Conservation (phyloP, 2,329 filamentous ascomycete genomes). For the Endoconidiophora laricicola region DNA sequence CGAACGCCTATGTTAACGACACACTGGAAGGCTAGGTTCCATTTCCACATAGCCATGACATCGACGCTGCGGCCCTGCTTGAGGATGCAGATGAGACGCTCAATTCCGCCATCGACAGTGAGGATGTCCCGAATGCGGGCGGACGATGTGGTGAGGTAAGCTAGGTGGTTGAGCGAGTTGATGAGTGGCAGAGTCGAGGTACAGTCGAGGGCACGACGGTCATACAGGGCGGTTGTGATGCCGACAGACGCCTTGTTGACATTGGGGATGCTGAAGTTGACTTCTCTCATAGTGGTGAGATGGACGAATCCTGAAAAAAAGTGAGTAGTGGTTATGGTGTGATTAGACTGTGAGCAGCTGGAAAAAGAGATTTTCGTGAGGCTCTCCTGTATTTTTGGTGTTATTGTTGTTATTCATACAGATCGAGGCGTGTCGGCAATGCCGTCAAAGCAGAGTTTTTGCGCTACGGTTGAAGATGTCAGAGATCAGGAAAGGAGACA, state of each 20-base stretch:
- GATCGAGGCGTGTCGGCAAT: background rate
- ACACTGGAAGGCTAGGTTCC: constrained; percentile 97
- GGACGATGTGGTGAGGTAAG: constrained; percentile 94
- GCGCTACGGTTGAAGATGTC: background rate
- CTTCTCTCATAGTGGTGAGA: constrained; percentile 73
- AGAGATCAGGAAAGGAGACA: background rate
- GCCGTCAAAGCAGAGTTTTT: background rate
- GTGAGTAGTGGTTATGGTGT: background rate
- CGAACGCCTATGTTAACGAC: constrained; percentile 97
- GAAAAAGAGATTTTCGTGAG: constrained; percentile 11
- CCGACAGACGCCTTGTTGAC: constrained; percentile 98
- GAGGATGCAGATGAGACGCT: constrained; percentile 88
- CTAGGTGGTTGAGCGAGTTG: constrained; percentile 97
- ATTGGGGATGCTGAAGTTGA: constrained; percentile 98
- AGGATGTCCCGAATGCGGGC: constrained; percentile 94
- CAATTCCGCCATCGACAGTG: constrained; percentile 95
- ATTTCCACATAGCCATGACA: constrained; percentile 99
- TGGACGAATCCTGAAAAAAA: background rate
- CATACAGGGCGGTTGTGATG: constrained; percentile 96
- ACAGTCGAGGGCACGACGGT: constrained; percentile 91
- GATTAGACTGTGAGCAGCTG: constrained; percentile 1
- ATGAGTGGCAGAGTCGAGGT: constrained; percentile 94
- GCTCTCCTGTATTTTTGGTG: constrained; percentile 11
- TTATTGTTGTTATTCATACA: too few relatives aligned
- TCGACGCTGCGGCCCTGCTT: constrained; percentile 95